These are phyloP conservation scores for Populus euphratica DNA, from an alignment of 345 rosid genomes.

Conservation along the genomic window DNA sequence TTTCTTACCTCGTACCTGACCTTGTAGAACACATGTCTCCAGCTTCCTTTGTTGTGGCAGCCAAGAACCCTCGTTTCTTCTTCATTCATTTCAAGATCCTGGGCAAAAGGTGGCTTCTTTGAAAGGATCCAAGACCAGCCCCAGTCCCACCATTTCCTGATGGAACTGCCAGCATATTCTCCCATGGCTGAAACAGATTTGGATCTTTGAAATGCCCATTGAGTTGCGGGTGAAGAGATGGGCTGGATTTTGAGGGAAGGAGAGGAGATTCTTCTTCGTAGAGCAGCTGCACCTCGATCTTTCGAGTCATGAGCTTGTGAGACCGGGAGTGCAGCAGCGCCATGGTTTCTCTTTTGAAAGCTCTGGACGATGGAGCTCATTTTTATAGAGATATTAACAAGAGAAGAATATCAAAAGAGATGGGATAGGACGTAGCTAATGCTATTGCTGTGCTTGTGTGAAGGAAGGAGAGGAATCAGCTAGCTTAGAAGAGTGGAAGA, in stretches of 20 bases:
- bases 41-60: slow-evolving; percentile 63
- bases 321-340: slow-evolving; percentile 40
- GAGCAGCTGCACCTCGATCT: slow-evolving; percentile 24
- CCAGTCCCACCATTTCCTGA: slow-evolving; percentile 84
- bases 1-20: slow-evolving; percentile 54
- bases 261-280: slow-evolving; percentile 75
- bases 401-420: neutral
- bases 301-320: slow-evolving; percentile 30
- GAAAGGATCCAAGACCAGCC: slow-evolving; percentile 85
- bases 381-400: neutral
- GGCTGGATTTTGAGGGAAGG: slow-evolving; percentile 56
- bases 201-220: slow-evolving; percentile 58
- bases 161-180: slow-evolving; percentile 48
- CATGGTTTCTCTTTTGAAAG: slow-evolving; percentile 42
- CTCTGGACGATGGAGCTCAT: slow-evolving; percentile 66
- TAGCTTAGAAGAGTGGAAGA: neutral
- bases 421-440: neutral
- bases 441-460: neutral
- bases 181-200: slow-evolving; percentile 67
- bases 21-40: slow-evolving; percentile 77
- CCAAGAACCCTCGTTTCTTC: slow-evolving; percentile 64
- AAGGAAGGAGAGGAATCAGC: neutral
- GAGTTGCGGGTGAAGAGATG: slow-evolving; percentile 28
- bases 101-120: slow-evolving; percentile 58
- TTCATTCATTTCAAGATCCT: slow-evolving; percentile 82